phyloP scores from a whole-genome alignment of 768 basidiomycete genomes.

The Lanmaoa rubissima region DNA sequence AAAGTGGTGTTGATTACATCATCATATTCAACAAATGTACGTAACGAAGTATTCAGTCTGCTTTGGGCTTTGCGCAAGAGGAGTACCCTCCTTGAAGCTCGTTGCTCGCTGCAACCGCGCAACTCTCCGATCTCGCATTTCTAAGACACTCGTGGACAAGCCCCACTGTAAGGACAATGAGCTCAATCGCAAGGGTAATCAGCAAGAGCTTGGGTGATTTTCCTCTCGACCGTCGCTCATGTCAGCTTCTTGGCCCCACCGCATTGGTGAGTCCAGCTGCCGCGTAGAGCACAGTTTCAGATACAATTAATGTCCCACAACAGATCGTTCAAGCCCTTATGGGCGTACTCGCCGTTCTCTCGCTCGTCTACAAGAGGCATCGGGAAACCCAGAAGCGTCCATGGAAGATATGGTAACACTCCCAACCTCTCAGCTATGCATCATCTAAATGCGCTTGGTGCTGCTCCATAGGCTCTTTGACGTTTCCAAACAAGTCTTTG shows the following conservation, averaged over 20 bases:
- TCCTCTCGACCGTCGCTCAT: conserved; percentile 43
- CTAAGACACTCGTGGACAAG: neutral
- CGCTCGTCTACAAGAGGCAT: conserved; percentile 85
- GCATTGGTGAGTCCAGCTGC: conserved; percentile 37
- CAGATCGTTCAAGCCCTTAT: conserved; percentile 82
- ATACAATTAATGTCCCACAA: neutral
- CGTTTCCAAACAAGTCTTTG: conserved; percentile 88
- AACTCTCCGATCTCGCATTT: neutral
- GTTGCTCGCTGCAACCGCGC: neutral
- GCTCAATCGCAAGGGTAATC: conserved; percentile 9
- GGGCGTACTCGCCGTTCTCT: conserved; percentile 88
- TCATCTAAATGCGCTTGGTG: conserved; percentile 7
- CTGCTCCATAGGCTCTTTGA: conserved; percentile 71
- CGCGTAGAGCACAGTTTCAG: neutral
- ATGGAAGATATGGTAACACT: conserved; percentile 86
- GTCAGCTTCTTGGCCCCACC: conserved; percentile 47
- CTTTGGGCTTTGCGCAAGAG: neutral
- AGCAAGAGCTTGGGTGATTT: conserved; percentile 21
- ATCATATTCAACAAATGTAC: conserved; percentile 4
- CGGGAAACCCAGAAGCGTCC: conserved; percentile 81
- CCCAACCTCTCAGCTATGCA: neutral
- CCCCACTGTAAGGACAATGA: conserved; percentile 5
- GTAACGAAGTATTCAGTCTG: neutral
- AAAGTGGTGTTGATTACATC: conserved; percentile 15
- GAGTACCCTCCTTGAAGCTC: neutral